These are phyloP conservation scores for Phyllosticta citrichinensis DNA, from an alignment of 2,329 filamentous ascomycete genomes.

Conservation along the genomic window DNA sequence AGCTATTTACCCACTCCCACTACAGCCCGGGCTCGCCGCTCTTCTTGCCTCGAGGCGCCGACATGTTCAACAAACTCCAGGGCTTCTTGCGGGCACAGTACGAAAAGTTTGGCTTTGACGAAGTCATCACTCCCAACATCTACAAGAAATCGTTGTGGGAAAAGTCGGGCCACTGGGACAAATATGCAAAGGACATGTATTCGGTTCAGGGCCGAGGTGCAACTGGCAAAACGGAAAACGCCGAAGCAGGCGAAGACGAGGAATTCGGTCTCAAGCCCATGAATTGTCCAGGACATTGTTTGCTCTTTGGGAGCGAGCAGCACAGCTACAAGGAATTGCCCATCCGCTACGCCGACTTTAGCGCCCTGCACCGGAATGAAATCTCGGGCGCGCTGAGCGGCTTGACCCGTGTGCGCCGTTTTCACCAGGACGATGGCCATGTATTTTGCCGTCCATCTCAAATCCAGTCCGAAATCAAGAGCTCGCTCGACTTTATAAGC, in stretches of 20 bases:
- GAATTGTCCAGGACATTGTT: conserved; percentile 93
- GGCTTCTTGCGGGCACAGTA: conserved; percentile 78
- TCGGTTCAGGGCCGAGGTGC: conserved; percentile 50
- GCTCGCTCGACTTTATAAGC: conserved; percentile 64
- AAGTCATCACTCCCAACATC: conserved; percentile 82
- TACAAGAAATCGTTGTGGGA: conserved; percentile 86
- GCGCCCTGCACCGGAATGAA: conserved; percentile 90
- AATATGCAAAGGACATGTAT: conserved; percentile 90
- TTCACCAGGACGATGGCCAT: conserved; percentile 94
- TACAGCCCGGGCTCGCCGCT: conserved; percentile 82
- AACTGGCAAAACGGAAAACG: conserved; percentile 33
- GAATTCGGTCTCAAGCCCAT: conserved; percentile 83
- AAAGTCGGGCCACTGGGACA: conserved; percentile 76
- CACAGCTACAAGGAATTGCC: conserved; percentile 85
- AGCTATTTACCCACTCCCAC: conserved; percentile 66
- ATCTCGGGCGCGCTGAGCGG: conserved; percentile 84
- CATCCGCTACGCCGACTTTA: conserved; percentile 89
- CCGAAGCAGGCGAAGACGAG: conserved; percentile 48
- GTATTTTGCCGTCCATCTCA: conserved; percentile 81
- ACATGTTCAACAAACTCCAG: conserved; percentile 74
- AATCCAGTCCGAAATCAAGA: conserved; percentile 62
- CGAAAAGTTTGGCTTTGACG: conserved; percentile 72
- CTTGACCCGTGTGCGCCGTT: conserved; percentile 82
- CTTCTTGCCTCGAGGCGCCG: conserved; percentile 71
- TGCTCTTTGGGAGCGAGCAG: conserved; percentile 75